Conservation (phyloP, 2,329 filamentous ascomycete species). For the Ascochyta viciae-villosae region DNA sequence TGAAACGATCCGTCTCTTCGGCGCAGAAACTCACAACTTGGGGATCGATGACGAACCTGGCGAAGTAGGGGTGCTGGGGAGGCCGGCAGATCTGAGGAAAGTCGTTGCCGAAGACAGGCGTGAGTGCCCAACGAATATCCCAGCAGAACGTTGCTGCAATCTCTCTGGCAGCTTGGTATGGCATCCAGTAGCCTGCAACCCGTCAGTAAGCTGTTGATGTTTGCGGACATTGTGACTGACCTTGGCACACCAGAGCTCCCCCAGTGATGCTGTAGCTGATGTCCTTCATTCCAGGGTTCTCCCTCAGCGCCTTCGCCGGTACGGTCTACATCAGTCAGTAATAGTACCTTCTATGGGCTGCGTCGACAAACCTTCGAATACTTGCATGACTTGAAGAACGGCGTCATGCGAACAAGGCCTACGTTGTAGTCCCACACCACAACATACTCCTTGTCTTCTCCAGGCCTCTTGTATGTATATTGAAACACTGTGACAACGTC, state of each 20-base stretch:
- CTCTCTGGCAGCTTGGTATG: conserved; percentile 82
- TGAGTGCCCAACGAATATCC: conserved; percentile 81
- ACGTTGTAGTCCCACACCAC: conserved; percentile 99
- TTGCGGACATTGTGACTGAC: conserved; percentile 20
- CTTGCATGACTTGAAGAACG: conserved; percentile 89
- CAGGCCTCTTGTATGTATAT: conserved; percentile 79
- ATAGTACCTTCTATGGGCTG: neutral
- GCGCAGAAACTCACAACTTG: conserved; percentile 48
- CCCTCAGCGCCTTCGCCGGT: conserved; percentile 75
- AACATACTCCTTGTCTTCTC: conserved; percentile 68
- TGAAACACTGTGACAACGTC: conserved; percentile 70
- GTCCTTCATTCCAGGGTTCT: conserved; percentile 82
- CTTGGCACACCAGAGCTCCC: conserved; percentile 84
- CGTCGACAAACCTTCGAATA: conserved; percentile 76
- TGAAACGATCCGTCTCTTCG: conserved; percentile 49
- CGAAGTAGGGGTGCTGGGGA: conserved; percentile 68
- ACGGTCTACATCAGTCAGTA: conserved; percentile 69
- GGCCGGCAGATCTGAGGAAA: conserved; percentile 77
- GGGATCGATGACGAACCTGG: conserved; percentile 53
- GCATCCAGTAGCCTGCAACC: conserved; percentile 89
- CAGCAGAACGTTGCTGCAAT: conserved; percentile 91
- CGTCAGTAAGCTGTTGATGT: conserved; percentile 12
- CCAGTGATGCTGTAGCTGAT: conserved; percentile 95
- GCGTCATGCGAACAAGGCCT: conserved; percentile 90
- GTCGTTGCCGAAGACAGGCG: conserved; percentile 84